Conservation (phyloP, 1,284 basidiomycete species). For the Apiotrichum domesticum region DNA sequence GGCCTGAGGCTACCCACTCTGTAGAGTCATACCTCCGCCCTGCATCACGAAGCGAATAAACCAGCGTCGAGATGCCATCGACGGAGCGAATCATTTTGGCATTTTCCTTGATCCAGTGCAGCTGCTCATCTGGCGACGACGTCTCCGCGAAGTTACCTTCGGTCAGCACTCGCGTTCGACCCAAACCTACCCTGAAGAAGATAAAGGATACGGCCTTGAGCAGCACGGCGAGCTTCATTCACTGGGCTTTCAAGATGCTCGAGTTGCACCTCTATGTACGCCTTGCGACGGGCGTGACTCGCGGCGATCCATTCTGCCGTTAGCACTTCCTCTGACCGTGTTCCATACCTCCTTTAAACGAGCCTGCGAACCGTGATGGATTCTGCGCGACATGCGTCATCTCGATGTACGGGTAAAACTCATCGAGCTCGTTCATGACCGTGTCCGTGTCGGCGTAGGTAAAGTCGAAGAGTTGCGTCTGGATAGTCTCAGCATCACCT, state of each 20-base stretch:
- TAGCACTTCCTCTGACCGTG: too few relatives aligned
- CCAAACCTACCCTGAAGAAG: constrained; percentile 53
- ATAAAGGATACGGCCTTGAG: constrained; percentile 81
- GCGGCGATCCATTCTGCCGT: constrained; percentile 69
- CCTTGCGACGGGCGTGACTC: constrained; percentile 54
- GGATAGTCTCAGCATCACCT: not conserved
- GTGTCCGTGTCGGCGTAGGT: constrained; percentile 92
- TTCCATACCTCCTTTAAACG: constrained; percentile 61
- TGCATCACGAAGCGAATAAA: constrained; percentile 84
- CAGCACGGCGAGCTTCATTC: constrained; percentile 73
- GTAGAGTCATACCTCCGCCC: constrained; percentile 65
- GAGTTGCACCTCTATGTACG: constrained; percentile 70
- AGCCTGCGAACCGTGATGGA: constrained; percentile 77
- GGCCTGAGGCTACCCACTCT: constrained; percentile 20
- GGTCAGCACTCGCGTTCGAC: too few relatives aligned
- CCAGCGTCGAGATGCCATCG: constrained; percentile 76
- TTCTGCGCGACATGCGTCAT: constrained; percentile 86
- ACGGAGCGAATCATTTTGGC: constrained; percentile 76
- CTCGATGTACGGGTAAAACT: constrained; percentile 98
- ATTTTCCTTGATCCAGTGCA: constrained; percentile 94
- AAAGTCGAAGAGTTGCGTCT: constrained; percentile 79
- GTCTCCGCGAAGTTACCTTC: constrained; percentile 90
- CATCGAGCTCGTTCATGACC: constrained; percentile 91
- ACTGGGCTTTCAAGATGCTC: constrained; percentile 80
- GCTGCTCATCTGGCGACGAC: constrained; percentile 81